Base-by-base conservation (phyloP, 495 filamentous ascomycete species). In the Cercophora samala region DNA sequence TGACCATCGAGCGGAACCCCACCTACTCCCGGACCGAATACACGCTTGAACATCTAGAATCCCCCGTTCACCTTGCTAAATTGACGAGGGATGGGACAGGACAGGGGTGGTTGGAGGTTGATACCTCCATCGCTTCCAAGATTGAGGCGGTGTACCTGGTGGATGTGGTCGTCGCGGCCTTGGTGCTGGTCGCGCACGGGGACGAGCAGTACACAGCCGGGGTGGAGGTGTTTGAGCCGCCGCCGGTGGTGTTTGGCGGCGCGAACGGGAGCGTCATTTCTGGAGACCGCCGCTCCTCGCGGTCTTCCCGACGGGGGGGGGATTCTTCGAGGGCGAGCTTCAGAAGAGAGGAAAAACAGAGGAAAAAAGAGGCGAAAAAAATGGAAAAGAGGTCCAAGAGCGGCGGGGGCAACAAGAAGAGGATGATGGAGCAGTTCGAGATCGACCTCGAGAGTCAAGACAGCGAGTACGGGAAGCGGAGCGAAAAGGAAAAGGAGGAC, bases 151-250 rank as follows among this genome's bases (percentile, higher is more conserved):
- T 91, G 52, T 93, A 92, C 71, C 81, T 91, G 4, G 84, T 93
- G n/a, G 91, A 94, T 74, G 90, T 91, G 0, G 82, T 86, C 2
- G 82, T 91, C 9, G 84, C 87, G 3, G 89, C 90, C 0, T 79
- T 93, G 17, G 73, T 93, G 37, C 80, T 91, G 15, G 89, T 94
- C 22, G 90, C 90, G 0, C 80, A 87, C 64, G 78, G 85, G 0
- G 88, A 91, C 68, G 83, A 86, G 68, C 78, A 77, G 71, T 79
- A 74, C 56, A 68, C 72, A 1, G 64, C 15, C 68, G 76, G 37
- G 15, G 72, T 81, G 19, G 84, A 86, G 74, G 71, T 79, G 3
- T 86, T 86, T 70, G 82, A 82, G 69, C 82, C 84, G 21, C 84
- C 84, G 13, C 84, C 84, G 13, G 71, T 66, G 5, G 64, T 73